Percentiles rank a stretch among this genome's conserved stretches.
These are phyloP conservation scores for Fusarium albosuccineum DNA, from an alignment of 2,329 filamentous ascomycete species.

Conservation along the genomic window DNA sequence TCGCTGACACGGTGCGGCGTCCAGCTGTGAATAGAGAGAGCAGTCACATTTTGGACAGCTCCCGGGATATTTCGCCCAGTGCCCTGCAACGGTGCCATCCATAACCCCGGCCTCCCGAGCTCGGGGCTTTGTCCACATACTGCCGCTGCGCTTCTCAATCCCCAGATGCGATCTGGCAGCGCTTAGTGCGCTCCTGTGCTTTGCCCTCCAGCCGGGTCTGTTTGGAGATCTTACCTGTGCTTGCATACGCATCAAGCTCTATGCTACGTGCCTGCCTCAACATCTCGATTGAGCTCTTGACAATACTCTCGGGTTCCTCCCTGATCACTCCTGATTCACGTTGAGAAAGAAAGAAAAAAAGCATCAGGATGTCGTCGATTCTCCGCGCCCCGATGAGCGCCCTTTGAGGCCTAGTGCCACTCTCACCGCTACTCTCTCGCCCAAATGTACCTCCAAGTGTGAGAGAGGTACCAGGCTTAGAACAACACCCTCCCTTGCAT, in stretches of 20 bases:
- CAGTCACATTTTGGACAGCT: conserved; percentile 25
- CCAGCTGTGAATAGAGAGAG: conserved; percentile 1
- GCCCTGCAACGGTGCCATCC: conserved; percentile 33
- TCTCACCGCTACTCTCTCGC: conserved; percentile 45
- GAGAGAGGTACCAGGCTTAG: conserved; percentile 39
- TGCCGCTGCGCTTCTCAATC: conserved; percentile 45
- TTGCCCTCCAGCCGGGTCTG: conserved; percentile 39
- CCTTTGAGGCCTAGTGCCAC: conserved; percentile 45
- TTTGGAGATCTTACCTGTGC: conserved; percentile 46
- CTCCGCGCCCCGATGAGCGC: conserved; percentile 36
- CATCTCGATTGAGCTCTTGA: conserved; percentile 27
- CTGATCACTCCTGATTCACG: conserved; percentile 17
- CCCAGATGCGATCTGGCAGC: conserved; percentile 49
- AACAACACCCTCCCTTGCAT: conserved; percentile 42
- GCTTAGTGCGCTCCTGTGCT: conserved; percentile 48
- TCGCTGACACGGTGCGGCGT: conserved; percentile 31
- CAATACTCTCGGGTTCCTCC: conserved; percentile 10
- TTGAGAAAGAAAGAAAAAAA: conserved; percentile 12
- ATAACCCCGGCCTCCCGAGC: conserved; percentile 36
- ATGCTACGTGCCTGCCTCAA: conserved; percentile 32
- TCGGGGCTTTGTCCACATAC: conserved; percentile 46
- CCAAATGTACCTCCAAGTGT: conserved; percentile 40
- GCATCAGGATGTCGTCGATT: conserved; percentile 26
- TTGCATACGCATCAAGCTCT: conserved; percentile 45
- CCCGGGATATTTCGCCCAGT: conserved; percentile 41